Conservation (phyloP, 345 rosid genomes). For the Pugionium cornutum region DNA sequence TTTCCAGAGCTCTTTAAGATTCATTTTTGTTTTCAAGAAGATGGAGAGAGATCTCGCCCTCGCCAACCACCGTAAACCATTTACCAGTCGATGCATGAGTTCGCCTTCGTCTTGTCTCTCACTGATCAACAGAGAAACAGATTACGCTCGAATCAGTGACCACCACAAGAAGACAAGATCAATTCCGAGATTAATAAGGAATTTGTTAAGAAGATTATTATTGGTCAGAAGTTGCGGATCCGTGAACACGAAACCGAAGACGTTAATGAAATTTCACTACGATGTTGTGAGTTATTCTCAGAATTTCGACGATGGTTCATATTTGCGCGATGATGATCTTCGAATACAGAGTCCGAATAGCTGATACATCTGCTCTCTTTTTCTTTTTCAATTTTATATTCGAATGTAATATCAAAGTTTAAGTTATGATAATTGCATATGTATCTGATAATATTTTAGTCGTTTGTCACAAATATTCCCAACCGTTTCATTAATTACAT, state of each 20-base stretch:
- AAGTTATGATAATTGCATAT: neutral
- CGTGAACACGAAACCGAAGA: conserved; percentile 51
- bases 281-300: conserved; percentile 78
- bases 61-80: conserved; percentile 37
- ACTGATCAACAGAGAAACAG: conserved; percentile 47
- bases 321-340: conserved; percentile 3
- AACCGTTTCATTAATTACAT: neutral
- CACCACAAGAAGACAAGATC: conserved; percentile 25
- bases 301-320: conserved; percentile 72
- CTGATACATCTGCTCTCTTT: neutral
- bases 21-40: neutral
- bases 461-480: neutral
- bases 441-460: neutral
- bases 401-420: neutral
- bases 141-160: conserved; percentile 49
- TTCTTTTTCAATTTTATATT: neutral
- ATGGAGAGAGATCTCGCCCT: conserved; percentile 52
- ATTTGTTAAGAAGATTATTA: conserved; percentile 52
- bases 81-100: conserved; percentile 41
- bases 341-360: neutral
- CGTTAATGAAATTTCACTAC: conserved; percentile 57
- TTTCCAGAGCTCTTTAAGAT: neutral
- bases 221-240: conserved; percentile 38
- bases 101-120: conserved; percentile 53
- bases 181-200: conserved; percentile 45